Conservation (phyloP, 2,329 filamentous ascomycete species). For the Monilinia aucupariae region DNA sequence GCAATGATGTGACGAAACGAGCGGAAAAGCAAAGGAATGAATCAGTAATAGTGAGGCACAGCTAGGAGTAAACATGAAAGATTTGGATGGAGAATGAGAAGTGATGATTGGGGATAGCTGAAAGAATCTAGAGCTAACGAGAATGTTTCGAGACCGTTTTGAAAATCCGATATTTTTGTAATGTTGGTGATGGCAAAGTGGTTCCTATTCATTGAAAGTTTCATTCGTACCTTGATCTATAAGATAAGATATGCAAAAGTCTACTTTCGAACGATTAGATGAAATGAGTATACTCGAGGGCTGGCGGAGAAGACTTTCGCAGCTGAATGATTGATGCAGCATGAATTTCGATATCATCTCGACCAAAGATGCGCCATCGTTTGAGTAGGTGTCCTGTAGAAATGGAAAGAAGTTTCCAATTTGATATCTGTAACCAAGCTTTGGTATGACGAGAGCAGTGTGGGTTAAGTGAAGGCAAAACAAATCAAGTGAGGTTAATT, state of each 20-base stretch:
- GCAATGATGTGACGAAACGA: neutral
- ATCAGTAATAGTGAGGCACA: neutral
- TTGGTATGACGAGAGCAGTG: neutral
- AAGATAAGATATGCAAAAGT: no score
- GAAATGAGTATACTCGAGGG: no score
- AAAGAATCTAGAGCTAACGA: no score
- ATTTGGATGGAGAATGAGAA: neutral
- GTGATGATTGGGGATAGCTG: neutral
- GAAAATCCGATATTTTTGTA: no score
- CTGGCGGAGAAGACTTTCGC: neutral
- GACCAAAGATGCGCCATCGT: no score
- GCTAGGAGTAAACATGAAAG: no score
- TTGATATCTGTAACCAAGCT: neutral
- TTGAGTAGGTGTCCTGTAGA: no score
- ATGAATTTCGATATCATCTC: neutral
- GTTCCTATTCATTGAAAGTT: no score
- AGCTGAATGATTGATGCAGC: neutral
- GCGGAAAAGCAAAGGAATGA: neutral
- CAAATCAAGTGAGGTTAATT: neutral
- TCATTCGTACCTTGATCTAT: no score
- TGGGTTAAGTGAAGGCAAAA: neutral
- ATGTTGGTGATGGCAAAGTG: no score
- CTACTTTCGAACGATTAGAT: neutral
- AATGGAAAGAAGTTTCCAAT: neutral
- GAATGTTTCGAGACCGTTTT: no score